These are phyloP conservation scores for Russula sp. DNA, from an alignment of 768 basidiomycete genomes.

Conservation along the genomic window DNA sequence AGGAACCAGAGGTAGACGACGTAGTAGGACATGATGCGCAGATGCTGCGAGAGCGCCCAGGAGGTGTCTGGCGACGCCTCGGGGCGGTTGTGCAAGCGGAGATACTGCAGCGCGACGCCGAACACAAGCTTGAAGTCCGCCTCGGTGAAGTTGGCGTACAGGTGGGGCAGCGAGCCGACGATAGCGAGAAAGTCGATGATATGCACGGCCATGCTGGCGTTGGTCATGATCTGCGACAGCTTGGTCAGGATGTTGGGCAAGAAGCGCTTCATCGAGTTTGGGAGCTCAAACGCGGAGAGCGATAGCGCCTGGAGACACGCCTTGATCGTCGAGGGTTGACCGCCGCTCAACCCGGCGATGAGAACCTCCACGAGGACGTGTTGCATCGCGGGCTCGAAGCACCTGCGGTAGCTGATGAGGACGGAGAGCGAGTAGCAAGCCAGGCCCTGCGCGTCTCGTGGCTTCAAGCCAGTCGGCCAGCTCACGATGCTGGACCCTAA, in stretches of 20 bases:
- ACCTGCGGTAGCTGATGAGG: constrained; percentile 76
- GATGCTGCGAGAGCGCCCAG: constrained; percentile 86
- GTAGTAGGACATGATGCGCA: constrained; percentile 82
- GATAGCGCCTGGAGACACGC: constrained; percentile 87
- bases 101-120: constrained; percentile 87
- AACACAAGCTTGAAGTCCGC: constrained; percentile 90
- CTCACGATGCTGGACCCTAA: constrained; percentile 49
- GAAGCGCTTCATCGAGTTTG: constrained; percentile 69
- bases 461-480: constrained; percentile 56
- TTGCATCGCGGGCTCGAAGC: constrained; percentile 60
- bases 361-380: constrained; percentile 71
- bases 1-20: constrained; percentile 95
- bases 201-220: constrained; percentile 89
- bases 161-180: constrained; percentile 66
- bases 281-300: constrained; percentile 81
- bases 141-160: constrained; percentile 89
- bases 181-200: constrained; percentile 89
- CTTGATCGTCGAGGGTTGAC: constrained; percentile 70
- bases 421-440: constrained; percentile 85
- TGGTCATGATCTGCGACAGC: constrained; percentile 90
- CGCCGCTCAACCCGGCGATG: constrained; percentile 60
- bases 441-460: constrained; percentile 79
- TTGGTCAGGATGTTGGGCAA: constrained; percentile 78
- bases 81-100: constrained; percentile 77
- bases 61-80: constrained; percentile 55